Conservation (phyloP, 371 early-diverging fungal genomes). For the Amoeboaphelidium protococcarum region DNA sequence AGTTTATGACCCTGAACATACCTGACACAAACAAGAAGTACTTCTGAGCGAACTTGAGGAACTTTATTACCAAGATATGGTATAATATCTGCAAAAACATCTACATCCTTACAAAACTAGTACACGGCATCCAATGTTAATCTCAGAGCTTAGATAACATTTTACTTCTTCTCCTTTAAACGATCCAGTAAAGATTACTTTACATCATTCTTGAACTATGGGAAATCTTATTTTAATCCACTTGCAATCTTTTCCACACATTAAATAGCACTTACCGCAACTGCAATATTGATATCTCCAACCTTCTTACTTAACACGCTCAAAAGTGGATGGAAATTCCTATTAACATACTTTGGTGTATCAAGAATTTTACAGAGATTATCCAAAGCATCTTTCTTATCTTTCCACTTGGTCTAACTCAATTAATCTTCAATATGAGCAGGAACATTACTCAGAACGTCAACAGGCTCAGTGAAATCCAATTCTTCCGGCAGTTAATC, state of each 20-base stretch:
- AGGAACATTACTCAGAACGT: slow-evolving; percentile 56
- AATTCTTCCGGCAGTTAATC: slow-evolving; percentile 36
- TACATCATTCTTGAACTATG: slow-evolving; percentile 28
- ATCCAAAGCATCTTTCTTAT: slow-evolving; percentile 71
- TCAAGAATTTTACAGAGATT: slow-evolving; percentile 33
- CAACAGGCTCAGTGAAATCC: slow-evolving; percentile 67
- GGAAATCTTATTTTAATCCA: slow-evolving; percentile 43
- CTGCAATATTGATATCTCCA: slow-evolving; percentile 59
- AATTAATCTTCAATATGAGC: slow-evolving; percentile 41
- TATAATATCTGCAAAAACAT: slow-evolving; percentile 37
- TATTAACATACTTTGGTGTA: slow-evolving; percentile 45
- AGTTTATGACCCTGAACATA: slow-evolving; percentile 34
- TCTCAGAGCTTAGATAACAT: slow-evolving; percentile 54
- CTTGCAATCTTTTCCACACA: slow-evolving; percentile 58
- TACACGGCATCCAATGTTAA: slow-evolving; percentile 55
- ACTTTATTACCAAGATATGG: slow-evolving; percentile 53
- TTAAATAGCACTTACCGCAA: slow-evolving; percentile 45
- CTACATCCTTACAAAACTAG: slow-evolving; percentile 26
- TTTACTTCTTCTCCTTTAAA: slow-evolving; percentile 73
- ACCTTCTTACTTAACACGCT: slow-evolving; percentile 50
- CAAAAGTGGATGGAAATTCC: slow-evolving; percentile 43
- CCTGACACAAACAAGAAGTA: slow-evolving; percentile 34
- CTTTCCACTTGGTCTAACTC: slow-evolving; percentile 74
- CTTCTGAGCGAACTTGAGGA: slow-evolving; percentile 57
- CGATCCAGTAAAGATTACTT: slow-evolving; percentile 48